Percentiles rank a stretch among this genome's conserved stretches.
Evolutionary conservation across 2,329 filamentous ascomycete species (phyloP).

Genomic region (Epichloe amarillans): DNA sequence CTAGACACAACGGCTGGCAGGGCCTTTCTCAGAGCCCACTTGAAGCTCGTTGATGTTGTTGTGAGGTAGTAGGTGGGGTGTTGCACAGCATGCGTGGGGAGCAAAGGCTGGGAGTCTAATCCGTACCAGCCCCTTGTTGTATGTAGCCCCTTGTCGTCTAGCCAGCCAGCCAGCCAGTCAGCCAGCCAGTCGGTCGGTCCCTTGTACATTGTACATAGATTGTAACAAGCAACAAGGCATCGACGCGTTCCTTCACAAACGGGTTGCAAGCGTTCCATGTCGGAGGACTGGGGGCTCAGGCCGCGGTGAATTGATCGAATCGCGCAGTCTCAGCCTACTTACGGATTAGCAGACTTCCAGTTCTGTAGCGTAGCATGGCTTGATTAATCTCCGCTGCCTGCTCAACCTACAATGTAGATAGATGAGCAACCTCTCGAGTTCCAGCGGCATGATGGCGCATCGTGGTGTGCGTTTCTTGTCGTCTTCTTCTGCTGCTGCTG

Average conservation of each 20-base stretch:
- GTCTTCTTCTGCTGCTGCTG: background rate
- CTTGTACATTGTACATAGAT: background rate
- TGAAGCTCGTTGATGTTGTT: background rate
- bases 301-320: background rate
- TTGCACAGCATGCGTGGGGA: slow-evolving; percentile 1
- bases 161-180: background rate
- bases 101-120: background rate
- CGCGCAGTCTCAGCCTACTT: background rate
- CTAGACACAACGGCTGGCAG: slow-evolving; percentile 3
- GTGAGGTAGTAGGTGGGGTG: background rate
- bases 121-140: background rate
- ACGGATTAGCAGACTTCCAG: background rate
- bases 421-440: background rate
- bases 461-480: background rate
- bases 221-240: background rate
- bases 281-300: background rate
- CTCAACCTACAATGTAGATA: background rate
- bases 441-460: background rate
- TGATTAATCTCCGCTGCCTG: background rate
- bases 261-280: background rate
- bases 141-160: background rate
- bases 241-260: background rate
- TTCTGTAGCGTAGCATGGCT: background rate
- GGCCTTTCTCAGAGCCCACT: slow-evolving; percentile 1
- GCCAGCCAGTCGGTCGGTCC: background rate